These are phyloP conservation scores for Metschnikowia anglica DNA, from an alignment of 805 yeast species.

Conservation along the genomic window DNA sequence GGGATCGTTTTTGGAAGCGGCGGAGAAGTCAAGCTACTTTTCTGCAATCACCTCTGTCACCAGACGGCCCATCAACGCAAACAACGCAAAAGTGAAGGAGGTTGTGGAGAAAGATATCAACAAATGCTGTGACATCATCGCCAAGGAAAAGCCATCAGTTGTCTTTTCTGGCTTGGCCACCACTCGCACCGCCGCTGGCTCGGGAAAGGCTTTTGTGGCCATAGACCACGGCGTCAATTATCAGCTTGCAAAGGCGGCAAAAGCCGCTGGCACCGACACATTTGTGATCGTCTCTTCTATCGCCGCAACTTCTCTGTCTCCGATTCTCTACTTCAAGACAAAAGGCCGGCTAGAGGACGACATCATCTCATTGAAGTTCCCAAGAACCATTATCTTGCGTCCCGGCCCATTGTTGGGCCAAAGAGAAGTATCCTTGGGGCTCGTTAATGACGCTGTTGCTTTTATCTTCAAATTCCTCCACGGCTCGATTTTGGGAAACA, in stretches of 20 bases:
- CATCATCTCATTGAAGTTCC: slow-evolving; percentile 59
- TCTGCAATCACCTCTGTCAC: slow-evolving; percentile 48
- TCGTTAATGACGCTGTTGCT: slow-evolving; percentile 28
- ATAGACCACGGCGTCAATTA: slow-evolving; percentile 76
- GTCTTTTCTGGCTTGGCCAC: slow-evolving; percentile 21
- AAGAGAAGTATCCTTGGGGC: slow-evolving; percentile 36
- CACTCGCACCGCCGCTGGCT: slow-evolving; percentile 48
- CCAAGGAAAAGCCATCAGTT: slow-evolving; percentile 14
- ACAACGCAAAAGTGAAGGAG: slow-evolving; percentile 33
- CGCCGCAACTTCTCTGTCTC: slow-evolving; percentile 61
- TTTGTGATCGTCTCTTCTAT: slow-evolving; percentile 63
- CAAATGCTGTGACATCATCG: slow-evolving; percentile 46
- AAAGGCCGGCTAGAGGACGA: slow-evolving; percentile 80
- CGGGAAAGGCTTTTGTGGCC: slow-evolving; percentile 62
- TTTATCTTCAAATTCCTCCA: slow-evolving; percentile 30
- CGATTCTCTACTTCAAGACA: slow-evolving; percentile 59
- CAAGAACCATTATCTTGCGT: slow-evolving; percentile 68
- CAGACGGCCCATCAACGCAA: slow-evolving; percentile 44
- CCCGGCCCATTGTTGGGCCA: slow-evolving; percentile 77
- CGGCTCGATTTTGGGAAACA: slow-evolving; percentile 18
- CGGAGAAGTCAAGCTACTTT: slow-evolving; percentile 37
- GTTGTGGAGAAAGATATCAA: slow-evolving; percentile 46
- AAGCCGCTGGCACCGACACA: slow-evolving; percentile 63
- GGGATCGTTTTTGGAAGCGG: slow-evolving; percentile 48
- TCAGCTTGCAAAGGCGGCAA: slow-evolving; percentile 71